phyloP scores from a whole-genome alignment of 768 basidiomycete species.

The Hypholoma fasciculare region DNA sequence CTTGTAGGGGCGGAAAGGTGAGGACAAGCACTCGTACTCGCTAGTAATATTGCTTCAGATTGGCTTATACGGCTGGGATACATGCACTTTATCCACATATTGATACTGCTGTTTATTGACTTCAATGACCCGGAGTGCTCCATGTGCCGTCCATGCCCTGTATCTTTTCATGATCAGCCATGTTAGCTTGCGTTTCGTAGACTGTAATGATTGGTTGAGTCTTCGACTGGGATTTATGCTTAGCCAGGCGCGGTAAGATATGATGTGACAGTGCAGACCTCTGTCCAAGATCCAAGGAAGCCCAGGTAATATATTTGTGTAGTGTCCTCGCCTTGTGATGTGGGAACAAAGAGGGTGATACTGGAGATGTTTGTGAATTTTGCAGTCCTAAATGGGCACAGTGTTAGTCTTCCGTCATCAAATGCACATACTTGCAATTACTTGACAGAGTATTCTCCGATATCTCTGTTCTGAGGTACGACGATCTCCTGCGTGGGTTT shows the following conservation, averaged over 20 bases:
- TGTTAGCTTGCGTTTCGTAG: constrained; percentile 85
- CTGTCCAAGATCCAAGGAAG: constrained; percentile 79
- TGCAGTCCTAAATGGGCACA: constrained; percentile 54
- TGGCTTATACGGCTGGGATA: background rate
- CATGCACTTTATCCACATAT: background rate
- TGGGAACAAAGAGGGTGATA: constrained; percentile 82
- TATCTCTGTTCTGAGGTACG: constrained; percentile 67
- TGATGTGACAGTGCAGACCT: constrained; percentile 42
- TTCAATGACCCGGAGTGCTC: constrained; percentile 40
- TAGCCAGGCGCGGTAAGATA: background rate
- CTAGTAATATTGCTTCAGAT: background rate
- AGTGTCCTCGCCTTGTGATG: constrained; percentile 76
- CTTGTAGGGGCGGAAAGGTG: too few relatives aligned
- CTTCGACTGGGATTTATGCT: constrained; percentile 53
- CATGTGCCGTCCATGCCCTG: constrained; percentile 71
- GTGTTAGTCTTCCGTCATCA: background rate
- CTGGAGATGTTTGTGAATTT: constrained; percentile 85
- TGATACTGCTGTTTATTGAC: background rate
- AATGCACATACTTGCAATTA: constrained; percentile 25
- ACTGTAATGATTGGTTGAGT: constrained; percentile 78
- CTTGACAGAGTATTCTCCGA: constrained; percentile 88
- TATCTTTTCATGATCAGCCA: constrained; percentile 87
- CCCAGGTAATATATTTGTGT: constrained; percentile 83
- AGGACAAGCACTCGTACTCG: too few relatives aligned
- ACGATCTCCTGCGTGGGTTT: constrained; percentile 72